phyloP scores from a whole-genome alignment of 805 yeast genomes.

The Metschnikowia vanudenii region DNA sequence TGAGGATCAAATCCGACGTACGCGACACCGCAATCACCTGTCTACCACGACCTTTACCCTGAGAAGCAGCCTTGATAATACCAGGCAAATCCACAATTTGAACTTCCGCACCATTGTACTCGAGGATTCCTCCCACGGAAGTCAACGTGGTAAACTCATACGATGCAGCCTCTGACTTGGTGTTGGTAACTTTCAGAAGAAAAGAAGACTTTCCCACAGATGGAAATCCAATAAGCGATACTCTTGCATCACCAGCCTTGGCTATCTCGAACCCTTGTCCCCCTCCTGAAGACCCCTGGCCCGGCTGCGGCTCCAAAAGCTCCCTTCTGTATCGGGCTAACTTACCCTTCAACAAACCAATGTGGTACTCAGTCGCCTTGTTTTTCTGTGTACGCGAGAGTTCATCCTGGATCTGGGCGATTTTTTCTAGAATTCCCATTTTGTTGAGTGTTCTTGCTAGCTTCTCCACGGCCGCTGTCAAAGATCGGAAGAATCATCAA shows the following conservation, averaged over 20 bases:
- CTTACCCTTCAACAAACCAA: slow-evolving; percentile 92
- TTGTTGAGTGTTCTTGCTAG: too few species aligned
- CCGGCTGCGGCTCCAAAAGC: slow-evolving; percentile 84
- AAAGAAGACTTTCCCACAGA: slow-evolving; percentile 96
- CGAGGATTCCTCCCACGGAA: slow-evolving; percentile 93
- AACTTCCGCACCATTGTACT: slow-evolving; percentile 94
- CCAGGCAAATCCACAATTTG: slow-evolving; percentile 98
- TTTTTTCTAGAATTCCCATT: slow-evolving; percentile 55
- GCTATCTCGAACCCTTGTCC: slow-evolving; percentile 93
- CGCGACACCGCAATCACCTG: slow-evolving; percentile 96
- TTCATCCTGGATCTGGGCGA: slow-evolving; percentile 87
- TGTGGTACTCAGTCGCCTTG: slow-evolving; percentile 96
- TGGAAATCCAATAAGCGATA: slow-evolving; percentile 93
- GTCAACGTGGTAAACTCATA: slow-evolving; percentile 96
- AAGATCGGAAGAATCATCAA: neutral
- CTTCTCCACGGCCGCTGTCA: too few species aligned
- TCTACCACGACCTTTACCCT: slow-evolving; percentile 96
- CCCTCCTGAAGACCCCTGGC: slow-evolving; percentile 65
- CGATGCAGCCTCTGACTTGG: slow-evolving; percentile 91
- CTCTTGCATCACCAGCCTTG: slow-evolving; percentile 95
- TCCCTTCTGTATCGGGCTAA: slow-evolving; percentile 90
- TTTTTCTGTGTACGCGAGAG: slow-evolving; percentile 94
- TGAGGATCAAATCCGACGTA: slow-evolving; percentile 87
- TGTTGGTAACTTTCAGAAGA: slow-evolving; percentile 83
- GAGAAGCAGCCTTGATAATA: slow-evolving; percentile 93